Evolutionary conservation across 176 grass and related monocot species (phyloP).

Genomic region (Oryza meridionalis): DNA sequence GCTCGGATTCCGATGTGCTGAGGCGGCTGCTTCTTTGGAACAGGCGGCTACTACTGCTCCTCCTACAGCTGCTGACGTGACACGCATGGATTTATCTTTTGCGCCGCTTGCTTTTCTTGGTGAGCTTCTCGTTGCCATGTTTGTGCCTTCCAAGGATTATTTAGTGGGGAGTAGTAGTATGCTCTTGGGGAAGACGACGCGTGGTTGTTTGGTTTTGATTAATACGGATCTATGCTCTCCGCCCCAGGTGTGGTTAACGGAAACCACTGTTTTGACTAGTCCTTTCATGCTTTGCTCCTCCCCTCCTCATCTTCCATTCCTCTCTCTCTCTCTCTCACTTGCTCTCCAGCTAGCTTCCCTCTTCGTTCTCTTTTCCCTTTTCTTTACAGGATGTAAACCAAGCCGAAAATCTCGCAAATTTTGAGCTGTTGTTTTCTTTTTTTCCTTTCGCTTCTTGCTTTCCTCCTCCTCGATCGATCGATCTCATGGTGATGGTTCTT

Average conservation of each 20-base stretch:
- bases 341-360: too few species aligned
- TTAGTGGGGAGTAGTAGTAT: background rate
- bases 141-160: slow-evolving; percentile 39
- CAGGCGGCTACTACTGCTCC: background rate
- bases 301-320: background rate
- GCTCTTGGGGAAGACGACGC: slow-evolving; percentile 8
- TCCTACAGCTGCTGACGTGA: background rate
- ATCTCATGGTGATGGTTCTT: slow-evolving; percentile 17
- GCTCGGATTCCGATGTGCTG: slow-evolving; percentile 26
- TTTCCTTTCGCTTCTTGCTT: background rate
- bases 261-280: slow-evolving; percentile 63
- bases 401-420: background rate
- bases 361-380: background rate
- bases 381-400: background rate
- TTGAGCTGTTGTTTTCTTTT: background rate
- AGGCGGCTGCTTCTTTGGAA: slow-evolving; percentile 9
- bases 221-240: slow-evolving; percentile 38
- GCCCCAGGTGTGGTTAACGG: slow-evolving; percentile 45
- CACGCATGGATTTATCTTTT: slow-evolving; percentile 16
- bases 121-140: slow-evolving; percentile 17
- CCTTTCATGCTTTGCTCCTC: slow-evolving; percentile 9
- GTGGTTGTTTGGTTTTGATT: slow-evolving; percentile 47
- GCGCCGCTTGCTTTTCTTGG: slow-evolving; percentile 17
- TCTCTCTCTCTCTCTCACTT: background rate
- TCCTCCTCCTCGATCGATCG: slow-evolving; percentile 1